Base-by-base conservation (phyloP, 2,329 filamentous ascomycete species). In the Dactylella cylindrospora region DNA sequence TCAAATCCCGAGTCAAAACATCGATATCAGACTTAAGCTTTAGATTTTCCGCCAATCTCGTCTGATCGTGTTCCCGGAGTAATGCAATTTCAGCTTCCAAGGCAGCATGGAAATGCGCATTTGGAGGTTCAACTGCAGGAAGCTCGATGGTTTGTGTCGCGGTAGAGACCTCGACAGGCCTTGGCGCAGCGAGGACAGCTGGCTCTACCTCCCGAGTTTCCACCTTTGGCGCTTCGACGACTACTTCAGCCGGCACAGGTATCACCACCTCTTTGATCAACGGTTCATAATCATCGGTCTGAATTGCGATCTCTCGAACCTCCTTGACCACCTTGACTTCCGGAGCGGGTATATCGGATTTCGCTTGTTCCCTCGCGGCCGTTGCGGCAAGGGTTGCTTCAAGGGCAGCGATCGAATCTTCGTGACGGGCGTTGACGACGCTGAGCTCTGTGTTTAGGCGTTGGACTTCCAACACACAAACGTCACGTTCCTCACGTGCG, bases 11-110 rank as follows among this genome's bases (percentile, higher is more conserved):
- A 20, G 33, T 53, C 22, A 61, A 35, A 49, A 61, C 25, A 39
- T 61, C 55, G 10, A 61, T 49, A 35, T 61, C 55, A 5, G 55
- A 61, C 39, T 61, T 61, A 26, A 61, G 19, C 22, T 53, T 61
- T 13, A 61, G 25, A n/a, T 53, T 61, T 4, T 61, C 55, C 10
- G 55, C 47, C 19, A 61, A 33, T 23, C 41, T 46, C 12, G 38
- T 15, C 19, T 61, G 55, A 12, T 61, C 55, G 32, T 61, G 46
- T 22, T 61, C 47, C n/a, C 41, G 33, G 22, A 61, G 55, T 12
- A 29, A 26, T 8, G 41, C n/a, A 29, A 61, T 38, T 15, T 61
- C 55, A 13, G 55, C 55, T 35, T 61, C 55, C 26, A 61, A 38
- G 4, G 55, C 55, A 22, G 55, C 47, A 2, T 28, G 47, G 15